A percentile compares a stretch with the other conserved stretches of the same genome.
These are phyloP conservation scores for Asclepias syriaca DNA, from an alignment of 257 asterid species.

Conservation along the genomic window DNA sequence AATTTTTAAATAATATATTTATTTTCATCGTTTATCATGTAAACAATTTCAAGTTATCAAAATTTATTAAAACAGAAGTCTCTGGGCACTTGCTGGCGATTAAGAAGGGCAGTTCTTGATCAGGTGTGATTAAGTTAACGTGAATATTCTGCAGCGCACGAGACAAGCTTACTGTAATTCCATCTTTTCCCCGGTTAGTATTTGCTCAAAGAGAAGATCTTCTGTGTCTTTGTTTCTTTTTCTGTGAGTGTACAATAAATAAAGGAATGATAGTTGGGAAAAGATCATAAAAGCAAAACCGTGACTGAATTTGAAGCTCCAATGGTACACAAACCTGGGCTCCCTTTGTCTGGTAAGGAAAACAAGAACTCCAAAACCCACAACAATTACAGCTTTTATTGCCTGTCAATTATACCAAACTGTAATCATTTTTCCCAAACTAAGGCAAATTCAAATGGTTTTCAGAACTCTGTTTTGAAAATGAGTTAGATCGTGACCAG, in stretches of 20 bases:
- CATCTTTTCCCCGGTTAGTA: conserved; percentile 8
- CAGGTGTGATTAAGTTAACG: not conserved
- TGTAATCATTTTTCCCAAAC: too few species aligned
- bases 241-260: conserved; percentile 24
- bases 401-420: conserved; percentile 29
- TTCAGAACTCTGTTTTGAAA: not conserved
- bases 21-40: too few species aligned
- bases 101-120: not conserved
- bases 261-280: not conserved
- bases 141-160: not conserved
- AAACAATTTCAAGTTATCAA: too few species aligned
- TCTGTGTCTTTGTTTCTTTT: conserved; percentile 34
- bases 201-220: conserved; percentile 22
- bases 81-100: not conserved
- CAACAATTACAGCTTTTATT: conserved; percentile 50
- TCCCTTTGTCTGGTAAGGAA: conserved; percentile 74
- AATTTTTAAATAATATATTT: too few species aligned
- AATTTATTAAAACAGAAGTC: not conserved
- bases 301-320: not conserved
- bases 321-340: conserved; percentile 38
- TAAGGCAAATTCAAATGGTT: not conserved
- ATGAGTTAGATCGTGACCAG: not conserved
- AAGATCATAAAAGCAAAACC: not conserved
- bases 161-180: not conserved
- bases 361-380: conserved; percentile 81